phyloP scores from a whole-genome alignment of 1,139 yeast genomes.

The Pichia sp. region DNA sequence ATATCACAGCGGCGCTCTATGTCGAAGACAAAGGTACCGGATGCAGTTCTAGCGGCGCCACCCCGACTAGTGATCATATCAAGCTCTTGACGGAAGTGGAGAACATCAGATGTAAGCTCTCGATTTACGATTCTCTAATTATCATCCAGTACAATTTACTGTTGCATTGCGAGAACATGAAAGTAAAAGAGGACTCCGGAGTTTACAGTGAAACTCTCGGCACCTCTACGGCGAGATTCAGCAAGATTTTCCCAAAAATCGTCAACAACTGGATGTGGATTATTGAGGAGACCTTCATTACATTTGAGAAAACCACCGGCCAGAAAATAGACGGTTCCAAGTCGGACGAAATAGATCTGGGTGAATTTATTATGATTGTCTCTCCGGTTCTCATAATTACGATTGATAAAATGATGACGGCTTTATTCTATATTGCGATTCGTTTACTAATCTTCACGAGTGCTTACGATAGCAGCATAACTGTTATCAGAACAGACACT shows the following conservation, averaged over 20 bases:
- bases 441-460: conserved; percentile 1
- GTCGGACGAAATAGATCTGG: neutral
- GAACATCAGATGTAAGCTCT: no score
- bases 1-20: neutral
- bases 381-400: conserved; percentile 4
- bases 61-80: no score
- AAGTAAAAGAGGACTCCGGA: neutral
- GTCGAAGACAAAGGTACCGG: no score
- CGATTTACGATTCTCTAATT: neutral
- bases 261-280: conserved; percentile 3
- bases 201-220: neutral
- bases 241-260: neutral
- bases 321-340: neutral
- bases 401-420: conserved; percentile 3
- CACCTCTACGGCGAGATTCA: neutral
- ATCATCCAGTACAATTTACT: conserved; percentile 6
- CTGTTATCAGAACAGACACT: neutral
- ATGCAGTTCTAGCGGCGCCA: no score
- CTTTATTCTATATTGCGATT: conserved; percentile 3
- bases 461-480: neutral
- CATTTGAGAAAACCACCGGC: conserved; percentile 2
- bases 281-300: neutral
- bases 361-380: conserved; percentile 1
- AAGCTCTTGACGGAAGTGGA: no score
- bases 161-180: conserved; percentile 5